These are phyloP conservation scores for Sphaerulina musiva DNA, from an alignment of 2,329 filamentous ascomycete species.

Conservation along the genomic window DNA sequence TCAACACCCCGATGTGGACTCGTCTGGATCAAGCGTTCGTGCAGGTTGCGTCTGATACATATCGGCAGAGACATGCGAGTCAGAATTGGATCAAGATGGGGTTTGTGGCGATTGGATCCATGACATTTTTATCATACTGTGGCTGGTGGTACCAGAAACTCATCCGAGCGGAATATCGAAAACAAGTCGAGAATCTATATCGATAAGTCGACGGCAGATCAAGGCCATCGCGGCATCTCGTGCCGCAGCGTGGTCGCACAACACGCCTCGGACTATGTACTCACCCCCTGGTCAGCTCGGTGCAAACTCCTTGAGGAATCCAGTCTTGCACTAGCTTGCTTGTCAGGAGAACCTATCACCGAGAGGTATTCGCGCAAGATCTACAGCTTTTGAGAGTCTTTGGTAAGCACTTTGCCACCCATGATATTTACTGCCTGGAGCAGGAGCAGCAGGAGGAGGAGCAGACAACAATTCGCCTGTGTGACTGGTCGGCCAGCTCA, in stretches of 20 bases:
- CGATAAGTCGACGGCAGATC: background rate
- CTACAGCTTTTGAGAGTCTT: background rate
- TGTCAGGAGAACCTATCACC: background rate
- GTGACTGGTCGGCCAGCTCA: conserved; percentile 9
- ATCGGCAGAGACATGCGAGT: conserved; percentile 1
- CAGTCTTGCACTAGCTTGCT: background rate
- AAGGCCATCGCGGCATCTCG: background rate
- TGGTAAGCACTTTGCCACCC: conserved; percentile 2
- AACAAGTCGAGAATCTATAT: conserved; percentile 6
- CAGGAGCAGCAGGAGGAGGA: background rate
- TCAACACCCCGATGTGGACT: conserved; percentile 3
- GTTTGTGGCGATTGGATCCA: conserved; percentile 1
- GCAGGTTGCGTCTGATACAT: conserved; percentile 7
- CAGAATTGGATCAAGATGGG: conserved; percentile 9
- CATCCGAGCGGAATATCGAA: conserved; percentile 5
- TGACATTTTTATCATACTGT: background rate
- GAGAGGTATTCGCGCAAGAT: background rate
- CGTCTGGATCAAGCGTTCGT: conserved; percentile 4
- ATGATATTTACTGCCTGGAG: background rate
- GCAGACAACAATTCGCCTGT: no score
- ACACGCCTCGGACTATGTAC: background rate
- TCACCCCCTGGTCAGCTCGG: background rate
- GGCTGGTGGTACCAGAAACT: conserved; percentile 7
- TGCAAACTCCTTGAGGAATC: background rate
- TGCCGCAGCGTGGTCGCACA: background rate